Conservation (phyloP, 352 stramenopile species). For the Pythium phragmiticola region DNA sequence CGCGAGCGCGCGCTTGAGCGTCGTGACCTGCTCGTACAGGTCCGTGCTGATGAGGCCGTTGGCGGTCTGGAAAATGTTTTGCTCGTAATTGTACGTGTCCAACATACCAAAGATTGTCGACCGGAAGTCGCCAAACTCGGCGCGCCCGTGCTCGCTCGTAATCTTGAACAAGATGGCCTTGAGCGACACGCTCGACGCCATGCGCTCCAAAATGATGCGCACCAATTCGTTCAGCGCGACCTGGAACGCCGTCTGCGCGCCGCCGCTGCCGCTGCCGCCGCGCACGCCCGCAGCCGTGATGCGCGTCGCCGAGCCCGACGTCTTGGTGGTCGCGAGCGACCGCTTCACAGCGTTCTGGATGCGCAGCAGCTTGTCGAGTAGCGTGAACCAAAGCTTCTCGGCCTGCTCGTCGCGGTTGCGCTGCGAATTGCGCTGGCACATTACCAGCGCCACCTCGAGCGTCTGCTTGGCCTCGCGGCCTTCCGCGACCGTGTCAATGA, state of each 20-base stretch:
- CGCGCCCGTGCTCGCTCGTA: constrained; percentile 92
- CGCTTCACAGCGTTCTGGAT: constrained; percentile 91
- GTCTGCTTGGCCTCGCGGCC: constrained; percentile 87
- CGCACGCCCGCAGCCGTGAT: constrained; percentile 54
- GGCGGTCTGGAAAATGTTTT: constrained; percentile 88
- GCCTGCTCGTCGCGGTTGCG: constrained; percentile 87
- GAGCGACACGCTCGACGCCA: constrained; percentile 92
- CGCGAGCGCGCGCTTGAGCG: constrained; percentile 71
- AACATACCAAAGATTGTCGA: constrained; percentile 94
- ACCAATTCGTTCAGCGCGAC: constrained; percentile 91
- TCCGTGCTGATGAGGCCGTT: constrained; percentile 83
- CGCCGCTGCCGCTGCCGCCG: constrained; percentile 41
- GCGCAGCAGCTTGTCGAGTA: constrained; percentile 92
- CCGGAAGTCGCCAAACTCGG: constrained; percentile 92
- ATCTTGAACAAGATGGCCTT: constrained; percentile 95
- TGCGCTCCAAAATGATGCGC: constrained; percentile 92
- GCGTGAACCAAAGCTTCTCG: constrained; percentile 94
- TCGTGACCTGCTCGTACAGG: constrained; percentile 83
- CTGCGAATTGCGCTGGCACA: constrained; percentile 93
- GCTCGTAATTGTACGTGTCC: constrained; percentile 91
- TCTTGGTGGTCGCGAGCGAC: constrained; percentile 75
- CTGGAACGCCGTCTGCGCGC: constrained; percentile 85
- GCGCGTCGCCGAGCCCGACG: constrained; percentile 33
- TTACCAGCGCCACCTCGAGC: constrained; percentile 88
- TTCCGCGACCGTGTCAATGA: constrained; percentile 79